phyloP scores from a whole-genome alignment of 108 stramenopile species.

The Fistulifera pelliculosa region DNA sequence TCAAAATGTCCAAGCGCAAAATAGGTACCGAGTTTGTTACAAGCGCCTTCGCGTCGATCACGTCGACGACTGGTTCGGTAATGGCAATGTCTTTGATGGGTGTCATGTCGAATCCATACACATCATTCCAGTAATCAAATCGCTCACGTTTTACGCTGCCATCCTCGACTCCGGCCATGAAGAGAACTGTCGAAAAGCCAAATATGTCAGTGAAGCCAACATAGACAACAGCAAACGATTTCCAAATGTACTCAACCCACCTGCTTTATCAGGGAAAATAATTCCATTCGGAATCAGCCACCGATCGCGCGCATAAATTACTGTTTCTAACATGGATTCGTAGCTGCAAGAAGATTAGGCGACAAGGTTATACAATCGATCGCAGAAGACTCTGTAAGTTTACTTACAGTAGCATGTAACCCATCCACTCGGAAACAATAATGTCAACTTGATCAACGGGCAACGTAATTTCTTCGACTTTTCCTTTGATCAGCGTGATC shows the following conservation, averaged over 20 bases:
- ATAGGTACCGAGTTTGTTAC: constrained; percentile 75
- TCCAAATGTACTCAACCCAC: too few species aligned
- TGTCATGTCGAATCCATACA: constrained; percentile 97
- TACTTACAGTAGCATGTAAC: constrained; percentile 71
- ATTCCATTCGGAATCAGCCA: constrained; percentile 68
- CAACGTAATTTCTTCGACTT: constrained; percentile 88
- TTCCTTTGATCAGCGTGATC: constrained; percentile 80
- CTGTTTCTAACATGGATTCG: constrained; percentile 96
- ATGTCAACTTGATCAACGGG: constrained; percentile 86
- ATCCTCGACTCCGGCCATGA: constrained; percentile 85
- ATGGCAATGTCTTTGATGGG: constrained; percentile 85
- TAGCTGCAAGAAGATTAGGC: constrained; percentile 53
- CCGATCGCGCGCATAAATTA: constrained; percentile 86
- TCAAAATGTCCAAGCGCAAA: constrained; percentile 83
- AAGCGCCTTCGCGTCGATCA: constrained; percentile 74
- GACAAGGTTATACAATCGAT: too few species aligned
- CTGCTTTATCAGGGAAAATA: constrained; percentile 90
- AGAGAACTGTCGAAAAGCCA: constrained; percentile 37
- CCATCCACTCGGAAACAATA: constrained; percentile 99
- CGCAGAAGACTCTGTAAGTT: too few species aligned
- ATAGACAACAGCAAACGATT: too few species aligned
- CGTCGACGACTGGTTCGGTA: constrained; percentile 92
- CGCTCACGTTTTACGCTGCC: constrained; percentile 60
- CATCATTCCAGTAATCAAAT: constrained; percentile 88
- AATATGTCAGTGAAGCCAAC: too few species aligned